Conservation (phyloP, 805 yeast genomes). For the Wickerhamomyces bovis region DNA sequence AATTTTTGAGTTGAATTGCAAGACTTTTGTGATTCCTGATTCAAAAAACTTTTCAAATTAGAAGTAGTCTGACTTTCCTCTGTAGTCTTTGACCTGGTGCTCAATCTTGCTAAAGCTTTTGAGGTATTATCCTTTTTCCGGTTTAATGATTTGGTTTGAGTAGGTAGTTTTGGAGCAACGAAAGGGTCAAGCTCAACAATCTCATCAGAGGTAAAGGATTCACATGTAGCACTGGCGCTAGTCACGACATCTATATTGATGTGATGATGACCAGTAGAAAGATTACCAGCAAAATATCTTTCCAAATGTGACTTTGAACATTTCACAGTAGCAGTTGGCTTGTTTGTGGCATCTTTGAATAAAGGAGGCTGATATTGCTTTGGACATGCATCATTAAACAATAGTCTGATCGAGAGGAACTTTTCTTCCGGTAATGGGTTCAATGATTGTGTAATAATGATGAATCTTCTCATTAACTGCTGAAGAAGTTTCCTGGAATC, state of each 20-base stretch:
- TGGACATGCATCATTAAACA: constrained; percentile 45
- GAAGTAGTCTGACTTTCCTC: constrained; percentile 29
- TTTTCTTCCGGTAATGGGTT: constrained; percentile 44
- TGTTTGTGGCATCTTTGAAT: constrained; percentile 37
- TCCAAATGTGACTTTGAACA: constrained; percentile 6
- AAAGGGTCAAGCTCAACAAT: constrained; percentile 19
- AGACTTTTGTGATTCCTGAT: constrained; percentile 18
- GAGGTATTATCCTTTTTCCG: not conserved
- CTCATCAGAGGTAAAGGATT: constrained; percentile 1
- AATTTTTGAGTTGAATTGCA: constrained; percentile 27
- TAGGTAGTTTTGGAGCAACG: constrained; percentile 2
- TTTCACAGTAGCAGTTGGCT: constrained; percentile 30
- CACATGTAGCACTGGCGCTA: not conserved
- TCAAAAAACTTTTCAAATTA: constrained; percentile 23
- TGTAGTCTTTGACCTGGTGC: not conserved
- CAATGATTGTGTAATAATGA: constrained; percentile 48
- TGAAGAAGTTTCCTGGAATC: constrained; percentile 41
- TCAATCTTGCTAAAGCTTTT: not conserved
- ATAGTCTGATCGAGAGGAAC: constrained; percentile 40
- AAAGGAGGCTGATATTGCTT: constrained; percentile 42
- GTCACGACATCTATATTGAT: constrained; percentile 27
- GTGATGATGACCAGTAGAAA: constrained; percentile 28
- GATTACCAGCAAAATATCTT: constrained; percentile 23
- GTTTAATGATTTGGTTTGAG: not conserved
- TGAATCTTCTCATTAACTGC: constrained; percentile 44